These are phyloP conservation scores for Yamadazyma dendronema DNA, from an alignment of 1,139 yeast genomes.

Conservation along the genomic window DNA sequence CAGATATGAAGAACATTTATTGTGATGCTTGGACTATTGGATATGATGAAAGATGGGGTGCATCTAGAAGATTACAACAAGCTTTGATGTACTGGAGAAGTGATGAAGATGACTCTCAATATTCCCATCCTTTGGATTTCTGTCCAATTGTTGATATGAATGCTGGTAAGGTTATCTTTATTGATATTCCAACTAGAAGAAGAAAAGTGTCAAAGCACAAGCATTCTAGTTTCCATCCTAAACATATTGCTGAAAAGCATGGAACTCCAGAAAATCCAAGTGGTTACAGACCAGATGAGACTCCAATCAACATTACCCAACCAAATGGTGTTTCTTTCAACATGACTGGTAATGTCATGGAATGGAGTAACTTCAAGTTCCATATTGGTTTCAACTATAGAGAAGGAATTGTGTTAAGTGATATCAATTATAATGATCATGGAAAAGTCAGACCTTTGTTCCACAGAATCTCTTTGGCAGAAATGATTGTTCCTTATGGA, in stretches of 20 bases:
- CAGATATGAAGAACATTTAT: conserved; percentile 67
- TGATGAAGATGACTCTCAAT: conserved; percentile 78
- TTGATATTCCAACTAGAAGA: conserved; percentile 74
- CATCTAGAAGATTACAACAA: conserved; percentile 72
- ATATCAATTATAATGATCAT: conserved; percentile 69
- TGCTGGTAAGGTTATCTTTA: conserved; percentile 62
- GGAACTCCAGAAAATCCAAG: conserved; percentile 51
- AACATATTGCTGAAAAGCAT: conserved; percentile 56
- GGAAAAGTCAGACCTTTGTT: conserved; percentile 69
- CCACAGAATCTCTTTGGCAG: conserved; percentile 75
- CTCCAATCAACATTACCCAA: conserved; percentile 68
- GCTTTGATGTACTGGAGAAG: conserved; percentile 77
- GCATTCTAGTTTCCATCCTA: conserved; percentile 69
- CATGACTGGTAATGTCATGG: conserved; percentile 65
- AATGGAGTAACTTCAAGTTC: conserved; percentile 74
- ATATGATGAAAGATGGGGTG: conserved; percentile 82
- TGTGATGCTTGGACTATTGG: conserved; percentile 90
- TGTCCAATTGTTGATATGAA: conserved; percentile 81
- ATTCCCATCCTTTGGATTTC: conserved; percentile 81
- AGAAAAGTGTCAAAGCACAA: conserved; percentile 66
- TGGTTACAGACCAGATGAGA: conserved; percentile 58
- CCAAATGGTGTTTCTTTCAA: conserved; percentile 81
- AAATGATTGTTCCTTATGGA: conserved; percentile 86
- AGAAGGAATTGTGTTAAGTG: conserved; percentile 79
- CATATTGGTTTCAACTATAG: conserved; percentile 83